Conservation (phyloP, 305 asterid species). For the Fraxinus sp. region DNA sequence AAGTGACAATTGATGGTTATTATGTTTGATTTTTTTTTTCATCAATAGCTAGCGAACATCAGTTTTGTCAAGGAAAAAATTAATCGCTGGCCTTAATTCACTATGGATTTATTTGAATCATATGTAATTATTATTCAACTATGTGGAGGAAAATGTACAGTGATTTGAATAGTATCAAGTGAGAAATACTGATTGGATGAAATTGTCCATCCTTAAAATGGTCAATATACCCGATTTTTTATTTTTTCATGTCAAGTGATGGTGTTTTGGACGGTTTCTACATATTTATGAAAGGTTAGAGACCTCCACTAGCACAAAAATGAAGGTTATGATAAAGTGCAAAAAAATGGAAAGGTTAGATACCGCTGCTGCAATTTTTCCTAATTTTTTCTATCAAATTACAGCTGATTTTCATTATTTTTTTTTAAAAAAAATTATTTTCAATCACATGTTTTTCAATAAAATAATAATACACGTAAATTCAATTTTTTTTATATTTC, state of each 20-base stretch:
- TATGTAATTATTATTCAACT: not conserved
- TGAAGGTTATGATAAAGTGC: not conserved
- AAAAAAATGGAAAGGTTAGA: no score
- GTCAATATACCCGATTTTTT: not conserved
- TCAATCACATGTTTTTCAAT: not conserved
- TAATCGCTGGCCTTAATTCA: not conserved
- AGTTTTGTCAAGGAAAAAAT: not conserved
- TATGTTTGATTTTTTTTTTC: not conserved
- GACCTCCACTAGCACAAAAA: not conserved
- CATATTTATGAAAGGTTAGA: not conserved
- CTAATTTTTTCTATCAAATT: not conserved
- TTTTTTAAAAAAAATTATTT: no score
- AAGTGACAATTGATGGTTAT: not conserved
- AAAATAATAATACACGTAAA: no score
- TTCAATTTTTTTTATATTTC: not conserved
- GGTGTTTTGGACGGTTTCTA: not conserved
- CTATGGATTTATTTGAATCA: not conserved
- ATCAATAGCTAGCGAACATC: not conserved
- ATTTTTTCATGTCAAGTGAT: not conserved
- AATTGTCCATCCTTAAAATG: not conserved
- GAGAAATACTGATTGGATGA: not conserved
- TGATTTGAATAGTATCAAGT: not conserved
- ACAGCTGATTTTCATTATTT: not conserved
- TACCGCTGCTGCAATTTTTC: not conserved
- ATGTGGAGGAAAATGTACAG: not conserved